Evolutionary conservation across 352 stramenopile species (phyloP).

Genomic region (Phytophthora macrochlamydospora): DNA sequence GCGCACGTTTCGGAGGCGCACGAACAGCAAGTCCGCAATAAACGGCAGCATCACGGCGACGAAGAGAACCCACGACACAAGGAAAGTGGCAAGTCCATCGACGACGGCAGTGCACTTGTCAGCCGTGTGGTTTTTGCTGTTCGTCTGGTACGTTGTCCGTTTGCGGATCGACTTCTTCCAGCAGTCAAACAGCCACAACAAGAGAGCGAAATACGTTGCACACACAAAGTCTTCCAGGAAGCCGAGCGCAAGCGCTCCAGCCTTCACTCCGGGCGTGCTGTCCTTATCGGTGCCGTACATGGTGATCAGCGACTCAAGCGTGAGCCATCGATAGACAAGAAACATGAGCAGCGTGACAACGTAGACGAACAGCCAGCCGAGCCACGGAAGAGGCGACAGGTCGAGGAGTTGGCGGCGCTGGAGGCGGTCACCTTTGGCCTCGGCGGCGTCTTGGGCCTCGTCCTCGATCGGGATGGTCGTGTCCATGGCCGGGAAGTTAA

Average conservation of each 20-base stretch:
- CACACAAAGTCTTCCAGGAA: conserved; percentile 50
- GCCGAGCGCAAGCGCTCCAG: conserved; percentile 29
- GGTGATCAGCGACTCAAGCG: conserved; percentile 29
- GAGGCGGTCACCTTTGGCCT: not conserved
- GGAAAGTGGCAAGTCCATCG: conserved; percentile 15
- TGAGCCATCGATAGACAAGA: conserved; percentile 23
- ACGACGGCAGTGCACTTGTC: not conserved
- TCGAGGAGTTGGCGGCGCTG: not conserved
- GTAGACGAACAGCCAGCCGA: conserved; percentile 48
- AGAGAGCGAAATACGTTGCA: conserved; percentile 28
- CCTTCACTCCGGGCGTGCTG: conserved; percentile 17
- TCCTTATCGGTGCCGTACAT: conserved; percentile 30
- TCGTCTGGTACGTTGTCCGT: not conserved
- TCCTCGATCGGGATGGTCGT: too few relatives aligned
- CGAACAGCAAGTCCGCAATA: conserved; percentile 35
- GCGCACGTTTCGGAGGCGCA: conserved; percentile 36
- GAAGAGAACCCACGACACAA: conserved; percentile 34
- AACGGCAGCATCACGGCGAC: conserved; percentile 24
- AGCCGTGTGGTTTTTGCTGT: not conserved
- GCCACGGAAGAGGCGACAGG: conserved; percentile 17
- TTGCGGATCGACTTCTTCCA: not conserved
- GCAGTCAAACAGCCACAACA: conserved; percentile 23
- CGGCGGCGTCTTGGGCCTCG: too few relatives aligned
- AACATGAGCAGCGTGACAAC: conserved; percentile 38
- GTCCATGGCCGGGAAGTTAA: too few relatives aligned